Percentiles rank a stretch among this genome's conserved stretches.
phyloP scores from a whole-genome alignment of 2,329 filamentous ascomycete species.

The Didymella segeticola region DNA sequence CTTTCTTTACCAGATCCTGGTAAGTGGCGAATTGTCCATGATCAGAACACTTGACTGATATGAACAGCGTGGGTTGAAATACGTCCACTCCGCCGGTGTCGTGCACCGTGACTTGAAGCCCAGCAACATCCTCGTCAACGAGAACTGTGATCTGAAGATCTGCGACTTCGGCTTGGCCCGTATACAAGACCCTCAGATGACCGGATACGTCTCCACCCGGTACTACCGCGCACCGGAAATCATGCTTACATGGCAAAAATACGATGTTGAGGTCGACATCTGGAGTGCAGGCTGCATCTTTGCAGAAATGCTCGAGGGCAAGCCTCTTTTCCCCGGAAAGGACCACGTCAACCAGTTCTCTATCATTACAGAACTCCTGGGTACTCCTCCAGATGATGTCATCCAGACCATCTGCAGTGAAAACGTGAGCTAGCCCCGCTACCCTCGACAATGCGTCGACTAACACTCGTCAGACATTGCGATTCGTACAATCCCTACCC shows the following conservation, averaged over 20 bases:
- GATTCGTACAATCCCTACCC: constrained; percentile 96
- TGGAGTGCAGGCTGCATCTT: constrained; percentile 99
- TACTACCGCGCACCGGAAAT: constrained; percentile 99
- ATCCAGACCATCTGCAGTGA: constrained; percentile 98
- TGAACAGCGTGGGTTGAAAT: constrained; percentile 88
- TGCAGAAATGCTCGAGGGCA: constrained; percentile 98
- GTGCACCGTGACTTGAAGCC: constrained; percentile 98
- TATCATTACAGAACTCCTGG: constrained; percentile 97
- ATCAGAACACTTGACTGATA: constrained; percentile 55
- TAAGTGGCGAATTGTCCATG: constrained; percentile 65
- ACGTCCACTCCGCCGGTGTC: constrained; percentile 97
- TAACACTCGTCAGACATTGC: constrained; percentile 71
- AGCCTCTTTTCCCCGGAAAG: constrained; percentile 97
- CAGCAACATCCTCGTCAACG: constrained; percentile 98
- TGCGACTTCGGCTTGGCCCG: constrained; percentile 97
- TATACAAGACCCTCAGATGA: constrained; percentile 99
- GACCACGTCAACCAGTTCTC: constrained; percentile 99
- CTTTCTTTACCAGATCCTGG: constrained; percentile 98
- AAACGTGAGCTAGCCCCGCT: constrained; percentile 69
- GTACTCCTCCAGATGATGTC: constrained; percentile 96
- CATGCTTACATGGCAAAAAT: constrained; percentile 99
- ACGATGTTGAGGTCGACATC: constrained; percentile 98
- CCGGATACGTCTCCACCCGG: constrained; percentile 96
- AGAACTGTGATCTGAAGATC: constrained; percentile 99
- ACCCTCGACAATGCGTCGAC: not conserved